Percentiles rank a stretch among this genome's conserved stretches.
Conservation (phyloP, 768 basidiomycete species). For the Boletus vinaceobasis region DNA sequence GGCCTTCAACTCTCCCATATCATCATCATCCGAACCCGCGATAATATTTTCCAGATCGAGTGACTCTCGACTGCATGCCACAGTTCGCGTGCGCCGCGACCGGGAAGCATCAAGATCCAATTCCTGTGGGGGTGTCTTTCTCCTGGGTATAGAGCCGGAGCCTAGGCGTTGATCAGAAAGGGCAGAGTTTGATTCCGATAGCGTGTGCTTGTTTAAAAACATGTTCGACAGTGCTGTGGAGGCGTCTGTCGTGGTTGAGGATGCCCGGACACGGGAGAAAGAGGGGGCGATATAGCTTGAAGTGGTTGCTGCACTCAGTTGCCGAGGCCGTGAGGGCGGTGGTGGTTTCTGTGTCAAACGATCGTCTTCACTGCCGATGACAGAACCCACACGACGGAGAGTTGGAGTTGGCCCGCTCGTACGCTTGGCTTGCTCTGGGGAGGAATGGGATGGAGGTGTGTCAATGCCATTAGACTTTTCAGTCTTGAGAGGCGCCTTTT, state of each 20-base stretch:
- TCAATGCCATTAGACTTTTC: slow-evolving; percentile 25
- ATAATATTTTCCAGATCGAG: slow-evolving; percentile 74
- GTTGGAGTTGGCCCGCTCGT: slow-evolving; percentile 40
- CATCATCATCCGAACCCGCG: slow-evolving; percentile 66
- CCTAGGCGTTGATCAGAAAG: slow-evolving; percentile 25
- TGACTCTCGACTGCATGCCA: slow-evolving; percentile 60
- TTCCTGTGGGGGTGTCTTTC: slow-evolving; percentile 27
- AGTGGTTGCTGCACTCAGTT: slow-evolving; percentile 43
- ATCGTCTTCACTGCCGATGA: slow-evolving; percentile 58
- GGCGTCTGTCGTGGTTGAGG: slow-evolving; percentile 34
- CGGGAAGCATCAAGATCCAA: slow-evolving; percentile 27
- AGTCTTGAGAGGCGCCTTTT: slow-evolving; percentile 18
- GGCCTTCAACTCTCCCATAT: slow-evolving; percentile 25
- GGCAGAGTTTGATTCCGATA: slow-evolving; percentile 29
- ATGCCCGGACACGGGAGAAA: slow-evolving; percentile 27
- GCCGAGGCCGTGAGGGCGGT: slow-evolving; percentile 43
- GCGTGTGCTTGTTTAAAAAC: slow-evolving; percentile 28
- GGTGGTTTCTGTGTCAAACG: slow-evolving; percentile 27
- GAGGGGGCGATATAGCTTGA: slow-evolving; percentile 31
- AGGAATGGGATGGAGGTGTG: slow-evolving; percentile 8
- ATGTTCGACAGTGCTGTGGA: slow-evolving; percentile 7
- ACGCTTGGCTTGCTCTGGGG: slow-evolving; percentile 25
- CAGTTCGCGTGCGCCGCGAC: slow-evolving; percentile 39
- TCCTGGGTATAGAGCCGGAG: slow-evolving; percentile 18
- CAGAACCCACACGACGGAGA: slow-evolving; percentile 59